Evolutionary conservation across 176 grass and related monocot species (phyloP).

Genomic region (Paspalum vaginatum): DNA sequence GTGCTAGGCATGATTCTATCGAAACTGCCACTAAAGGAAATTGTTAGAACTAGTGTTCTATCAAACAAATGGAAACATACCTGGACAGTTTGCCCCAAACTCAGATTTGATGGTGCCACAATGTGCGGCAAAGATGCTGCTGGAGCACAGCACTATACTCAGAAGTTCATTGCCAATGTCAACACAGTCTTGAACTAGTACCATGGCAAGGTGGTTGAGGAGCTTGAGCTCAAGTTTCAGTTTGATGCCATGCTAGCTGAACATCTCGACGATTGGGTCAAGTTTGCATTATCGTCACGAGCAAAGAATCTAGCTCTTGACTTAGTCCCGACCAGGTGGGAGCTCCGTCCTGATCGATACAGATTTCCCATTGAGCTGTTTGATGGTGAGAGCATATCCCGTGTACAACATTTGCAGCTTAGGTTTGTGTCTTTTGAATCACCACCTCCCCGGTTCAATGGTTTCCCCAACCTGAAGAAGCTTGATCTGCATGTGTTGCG

Average conservation of each 20-base stretch:
- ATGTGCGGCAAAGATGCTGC: neutral
- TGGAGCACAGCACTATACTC: neutral
- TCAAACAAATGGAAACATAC: constrained; percentile 10
- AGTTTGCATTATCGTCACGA: neutral
- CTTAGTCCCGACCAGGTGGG: neutral
- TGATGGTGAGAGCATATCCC: neutral
- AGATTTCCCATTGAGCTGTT: constrained; percentile 25
- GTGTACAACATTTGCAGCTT: neutral
- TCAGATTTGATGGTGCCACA: constrained; percentile 6
- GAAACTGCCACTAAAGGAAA: constrained; percentile 9
- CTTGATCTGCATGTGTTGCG: constrained; percentile 1
- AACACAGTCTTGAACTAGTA: constrained; percentile 5
- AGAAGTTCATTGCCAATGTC: constrained; percentile 8
- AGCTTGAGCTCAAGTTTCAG: constrained; percentile 5
- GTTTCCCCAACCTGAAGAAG: neutral
- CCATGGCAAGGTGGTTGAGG: constrained; percentile 19
- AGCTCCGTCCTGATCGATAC: neutral
- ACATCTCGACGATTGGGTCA: constrained; percentile 19
- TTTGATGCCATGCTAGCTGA: neutral
- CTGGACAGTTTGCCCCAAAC: constrained; percentile 8
- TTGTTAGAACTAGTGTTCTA: neutral
- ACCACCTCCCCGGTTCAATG: neutral
- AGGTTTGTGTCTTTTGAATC: constrained; percentile 9
- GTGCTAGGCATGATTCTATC: constrained; percentile 9
- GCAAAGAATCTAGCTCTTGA: constrained; percentile 18